Conservation (phyloP, 108 stramenopile genomes). For the Bacterosira constricta region DNA sequence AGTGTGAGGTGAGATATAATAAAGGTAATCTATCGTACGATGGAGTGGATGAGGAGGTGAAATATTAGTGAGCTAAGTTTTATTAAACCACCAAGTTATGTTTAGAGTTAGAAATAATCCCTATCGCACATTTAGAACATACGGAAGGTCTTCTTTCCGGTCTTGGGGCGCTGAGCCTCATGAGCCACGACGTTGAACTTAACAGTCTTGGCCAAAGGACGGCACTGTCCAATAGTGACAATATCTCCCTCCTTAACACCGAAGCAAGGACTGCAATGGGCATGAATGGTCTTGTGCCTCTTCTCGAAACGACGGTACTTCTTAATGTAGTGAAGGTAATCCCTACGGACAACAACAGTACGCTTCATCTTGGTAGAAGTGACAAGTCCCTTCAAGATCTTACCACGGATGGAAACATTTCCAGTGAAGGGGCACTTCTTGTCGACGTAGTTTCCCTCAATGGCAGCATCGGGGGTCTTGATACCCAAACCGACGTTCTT, state of each 20-base stretch:
- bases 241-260: constrained; percentile 98
- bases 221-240: constrained; percentile 99
- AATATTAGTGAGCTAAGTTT: not conserved
- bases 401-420: constrained; percentile 97
- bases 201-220: constrained; percentile 99
- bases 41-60: too few relatives aligned
- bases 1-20: too few relatives aligned
- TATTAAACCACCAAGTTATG: not conserved
- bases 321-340: constrained; percentile 98
- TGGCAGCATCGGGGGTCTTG: constrained; percentile 97
- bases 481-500: constrained; percentile 98
- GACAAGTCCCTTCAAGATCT: constrained; percentile 97
- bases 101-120: constrained; percentile 18
- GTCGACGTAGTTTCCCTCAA: constrained; percentile 98
- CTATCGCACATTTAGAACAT: constrained; percentile 70
- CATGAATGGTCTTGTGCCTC: constrained; percentile 99
- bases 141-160: constrained; percentile 91
- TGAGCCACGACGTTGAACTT: constrained; percentile 95
- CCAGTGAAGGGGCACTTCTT: constrained; percentile 99
- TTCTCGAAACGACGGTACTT: constrained; percentile 99
- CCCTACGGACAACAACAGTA: constrained; percentile 98
- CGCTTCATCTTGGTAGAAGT: constrained; percentile 99
- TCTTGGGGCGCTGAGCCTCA: constrained; percentile 73
- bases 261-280: constrained; percentile 98
- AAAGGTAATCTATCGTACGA: too few relatives aligned